Conservation (phyloP, 2,329 filamentous ascomycete genomes). For the Calonectria pseudoturangicola region DNA sequence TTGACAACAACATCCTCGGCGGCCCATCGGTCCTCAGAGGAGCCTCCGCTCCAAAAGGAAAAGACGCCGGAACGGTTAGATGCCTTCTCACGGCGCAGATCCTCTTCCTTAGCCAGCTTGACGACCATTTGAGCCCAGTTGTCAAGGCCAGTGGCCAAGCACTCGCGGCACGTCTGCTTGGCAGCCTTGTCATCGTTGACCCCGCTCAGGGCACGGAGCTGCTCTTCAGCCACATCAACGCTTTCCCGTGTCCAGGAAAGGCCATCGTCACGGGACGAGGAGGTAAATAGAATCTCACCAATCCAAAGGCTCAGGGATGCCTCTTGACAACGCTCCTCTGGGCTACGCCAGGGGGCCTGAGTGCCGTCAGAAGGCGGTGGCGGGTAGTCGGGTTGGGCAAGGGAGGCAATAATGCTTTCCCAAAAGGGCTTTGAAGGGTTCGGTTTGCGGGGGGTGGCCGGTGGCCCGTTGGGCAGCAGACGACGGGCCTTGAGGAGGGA, state of each 20-base stretch:
- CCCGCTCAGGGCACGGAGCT: constrained; percentile 68
- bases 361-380: constrained; percentile 82
- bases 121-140: constrained; percentile 91
- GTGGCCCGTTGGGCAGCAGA: constrained; percentile 67
- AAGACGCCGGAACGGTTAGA: constrained; percentile 56
- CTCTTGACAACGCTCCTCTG: constrained; percentile 85
- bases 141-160: constrained; percentile 82
- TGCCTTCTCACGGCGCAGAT: constrained; percentile 61
- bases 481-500: constrained; percentile 88
- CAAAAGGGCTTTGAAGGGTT: constrained; percentile 43
- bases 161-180: constrained; percentile 81
- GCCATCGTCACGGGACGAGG: constrained; percentile 77
- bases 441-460: constrained; percentile 41
- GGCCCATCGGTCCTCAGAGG: constrained; percentile 69
- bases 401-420: constrained; percentile 49
- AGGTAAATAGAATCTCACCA: constrained; percentile 91
- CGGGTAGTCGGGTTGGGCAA: constrained; percentile 78
- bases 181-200: constrained; percentile 53
- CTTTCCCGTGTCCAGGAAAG: constrained; percentile 93
- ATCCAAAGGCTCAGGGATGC: constrained; percentile 92
- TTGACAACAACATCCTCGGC: constrained; percentile 73
- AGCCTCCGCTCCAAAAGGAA: constrained; percentile 60
- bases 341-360: constrained; percentile 77
- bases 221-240: constrained; percentile 85
- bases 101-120: constrained; percentile 74